These are phyloP conservation scores for Schizonepeta tenuifolia DNA, from an alignment of 257 asterid species.

Conservation along the genomic window DNA sequence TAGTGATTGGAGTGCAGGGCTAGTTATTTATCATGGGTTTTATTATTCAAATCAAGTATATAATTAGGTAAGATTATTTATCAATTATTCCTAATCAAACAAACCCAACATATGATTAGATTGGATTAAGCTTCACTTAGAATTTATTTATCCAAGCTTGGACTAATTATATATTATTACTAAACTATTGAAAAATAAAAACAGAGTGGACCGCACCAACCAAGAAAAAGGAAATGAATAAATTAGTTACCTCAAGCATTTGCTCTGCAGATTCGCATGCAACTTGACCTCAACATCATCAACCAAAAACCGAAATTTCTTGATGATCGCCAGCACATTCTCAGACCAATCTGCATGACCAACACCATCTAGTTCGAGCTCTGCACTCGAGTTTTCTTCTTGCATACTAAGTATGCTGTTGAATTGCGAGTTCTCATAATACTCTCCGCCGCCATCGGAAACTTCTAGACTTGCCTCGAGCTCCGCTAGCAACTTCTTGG, in stretches of 20 bases:
- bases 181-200: too few species aligned
- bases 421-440: conserved; percentile 2
- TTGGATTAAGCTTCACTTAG: too few species aligned
- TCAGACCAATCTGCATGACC: conserved; percentile 17
- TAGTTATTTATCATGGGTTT: too few species aligned
- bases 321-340: conserved; percentile 28
- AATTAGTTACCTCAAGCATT: conserved; percentile 58
- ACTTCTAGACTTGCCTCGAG: conserved; percentile 44
- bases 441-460: conserved; percentile 29
- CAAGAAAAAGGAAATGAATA: too few species aligned
- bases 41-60: too few species aligned
- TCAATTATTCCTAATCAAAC: too few species aligned
- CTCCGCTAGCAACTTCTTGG: conserved; percentile 51
- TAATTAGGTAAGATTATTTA: too few species aligned
- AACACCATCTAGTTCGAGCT: conserved; percentile 27
- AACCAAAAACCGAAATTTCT: conserved; percentile 41
- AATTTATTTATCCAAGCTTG: too few species aligned
- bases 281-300: conserved; percentile 47
- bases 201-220: too few species aligned
- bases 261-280: conserved; percentile 44
- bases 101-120: too few species aligned
- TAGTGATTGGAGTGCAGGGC: too few species aligned
- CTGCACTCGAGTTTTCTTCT: background rate
- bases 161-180: too few species aligned
- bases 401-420: conserved; percentile 26